Evolutionary conservation across 768 basidiomycete species (phyloP).

Genomic region (Cyclocybe aegerita): DNA sequence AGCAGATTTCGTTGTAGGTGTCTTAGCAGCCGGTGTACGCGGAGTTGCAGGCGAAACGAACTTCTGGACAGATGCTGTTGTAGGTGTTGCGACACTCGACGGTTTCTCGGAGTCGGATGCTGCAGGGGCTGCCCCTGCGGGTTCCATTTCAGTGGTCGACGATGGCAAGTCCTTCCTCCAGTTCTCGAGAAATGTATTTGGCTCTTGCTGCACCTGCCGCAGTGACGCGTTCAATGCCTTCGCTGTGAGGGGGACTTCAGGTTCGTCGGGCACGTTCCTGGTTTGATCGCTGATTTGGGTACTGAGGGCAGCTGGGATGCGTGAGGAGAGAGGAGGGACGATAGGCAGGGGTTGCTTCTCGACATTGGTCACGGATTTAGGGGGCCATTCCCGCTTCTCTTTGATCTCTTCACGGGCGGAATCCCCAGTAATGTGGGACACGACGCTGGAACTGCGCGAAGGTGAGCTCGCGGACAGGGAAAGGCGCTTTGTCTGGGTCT

Average conservation of each 20-base stretch:
- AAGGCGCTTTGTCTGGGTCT: conserved; percentile 74
- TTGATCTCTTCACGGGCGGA: conserved; percentile 64
- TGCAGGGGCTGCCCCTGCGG: conserved; percentile 10
- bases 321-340: conserved; percentile 38
- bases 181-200: conserved; percentile 23
- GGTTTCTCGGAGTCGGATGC: neutral
- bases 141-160: conserved; percentile 14
- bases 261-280: conserved; percentile 11
- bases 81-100: conserved; percentile 14
- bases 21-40: conserved; percentile 11
- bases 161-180: conserved; percentile 26
- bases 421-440: conserved; percentile 64
- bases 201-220: conserved; percentile 17
- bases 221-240: conserved; percentile 22
- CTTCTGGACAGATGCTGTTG: conserved; percentile 12
- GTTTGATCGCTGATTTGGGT: conserved; percentile 27
- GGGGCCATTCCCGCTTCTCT: conserved; percentile 81
- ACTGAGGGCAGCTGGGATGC: conserved; percentile 32
- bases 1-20: conserved; percentile 9
- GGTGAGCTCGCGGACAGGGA: conserved; percentile 33
- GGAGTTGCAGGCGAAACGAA: conserved; percentile 10
- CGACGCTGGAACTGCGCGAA: conserved; percentile 65
- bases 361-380: conserved; percentile 35
- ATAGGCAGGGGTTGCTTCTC: conserved; percentile 32
- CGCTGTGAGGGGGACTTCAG: conserved; percentile 23